Conservation (phyloP, 2,329 filamentous ascomycete species). For the Colletotrichum trifolii region DNA sequence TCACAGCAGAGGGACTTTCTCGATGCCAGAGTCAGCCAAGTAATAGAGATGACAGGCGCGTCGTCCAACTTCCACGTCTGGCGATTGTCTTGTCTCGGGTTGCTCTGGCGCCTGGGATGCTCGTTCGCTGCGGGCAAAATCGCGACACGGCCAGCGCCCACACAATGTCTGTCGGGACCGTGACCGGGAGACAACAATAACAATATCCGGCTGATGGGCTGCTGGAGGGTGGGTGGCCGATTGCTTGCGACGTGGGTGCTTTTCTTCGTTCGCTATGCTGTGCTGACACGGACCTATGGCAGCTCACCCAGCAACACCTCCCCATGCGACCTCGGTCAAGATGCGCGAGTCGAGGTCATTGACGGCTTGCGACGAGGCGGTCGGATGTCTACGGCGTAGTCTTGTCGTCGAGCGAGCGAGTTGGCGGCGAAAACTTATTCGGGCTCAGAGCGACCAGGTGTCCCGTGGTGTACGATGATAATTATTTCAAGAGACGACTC, state of each 20-base stretch:
- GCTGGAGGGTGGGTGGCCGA: constrained; percentile 13
- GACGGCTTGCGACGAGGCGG: constrained; percentile 10
- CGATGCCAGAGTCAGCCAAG: not conserved
- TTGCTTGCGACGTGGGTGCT: constrained; percentile 22
- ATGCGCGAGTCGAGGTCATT: constrained; percentile 32
- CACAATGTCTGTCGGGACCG: too few species aligned
- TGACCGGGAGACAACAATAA: not conserved
- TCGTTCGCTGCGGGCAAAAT: constrained; percentile 15
- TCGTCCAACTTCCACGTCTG: constrained; percentile 8
- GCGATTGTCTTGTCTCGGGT: constrained; percentile 24
- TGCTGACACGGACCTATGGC: constrained; percentile 50
- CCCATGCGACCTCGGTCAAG: constrained; percentile 30
- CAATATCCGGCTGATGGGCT: constrained; percentile 1
- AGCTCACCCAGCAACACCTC: constrained; percentile 47
- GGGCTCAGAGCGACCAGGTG: constrained; percentile 11
- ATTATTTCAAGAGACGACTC: not conserved
- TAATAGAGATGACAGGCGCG: not conserved
- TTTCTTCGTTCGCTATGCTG: too few species aligned
- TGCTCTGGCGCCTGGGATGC: constrained; percentile 16
- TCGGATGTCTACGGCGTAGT: not conserved
- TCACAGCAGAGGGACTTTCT: not conserved
- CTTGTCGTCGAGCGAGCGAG: constrained; percentile 9
- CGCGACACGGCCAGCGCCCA: not conserved
- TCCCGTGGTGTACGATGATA: not conserved
- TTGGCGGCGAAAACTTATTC: constrained; percentile 11